Base-by-base conservation (phyloP, 768 basidiomycete species). In the Vararia minispora region DNA sequence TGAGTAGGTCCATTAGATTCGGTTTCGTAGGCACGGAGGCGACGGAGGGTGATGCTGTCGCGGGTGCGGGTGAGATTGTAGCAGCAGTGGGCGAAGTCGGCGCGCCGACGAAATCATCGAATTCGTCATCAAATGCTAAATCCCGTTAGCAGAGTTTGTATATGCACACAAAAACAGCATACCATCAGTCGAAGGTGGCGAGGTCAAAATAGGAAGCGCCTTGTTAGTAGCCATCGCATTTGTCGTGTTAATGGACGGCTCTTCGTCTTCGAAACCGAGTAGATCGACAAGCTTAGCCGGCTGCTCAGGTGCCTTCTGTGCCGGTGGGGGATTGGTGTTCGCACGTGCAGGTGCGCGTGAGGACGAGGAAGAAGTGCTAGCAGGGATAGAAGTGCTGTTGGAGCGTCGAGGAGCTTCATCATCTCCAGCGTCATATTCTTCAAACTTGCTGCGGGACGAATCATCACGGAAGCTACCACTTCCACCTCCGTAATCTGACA, bases 341-440 rank as follows among this genome's bases (percentile, higher is more conserved):
- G 52, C 43, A 29, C 61, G 57, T 3, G 65, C 58, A 12, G 72
- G 60, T 6, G 68, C 57, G 3, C 69, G 50, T 8, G 58, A 2
- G 60, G 46, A 11, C 65, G 53, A 4, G 60, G 53, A 51, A 9
- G 62, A 45, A 13, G 50, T 18, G 4, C 43, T 42, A 23, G 48
- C 57, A 36, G 59, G 63, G 23, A 50, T 49, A 16, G 60, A 51
- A 31, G 66, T 28, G 16, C 64, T 64, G 31, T 62, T 64, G 43
- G 58, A 65, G 37, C 58, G 68, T 44, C 54, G 61, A 44, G 49
- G 58, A 28, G 54, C 58, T n/a, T 94, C 90, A 43, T 97, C 92
- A 42, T 89, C 89, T 2, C 94, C 94, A 10, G 94, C 95, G 47
- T 94, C 86, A 58, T 99, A 99, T 56, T 97, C 92, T 51, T 98